phyloP scores from a whole-genome alignment of 2,329 filamentous ascomycete genomes.

The Ceratocystis lukuohia region DNA sequence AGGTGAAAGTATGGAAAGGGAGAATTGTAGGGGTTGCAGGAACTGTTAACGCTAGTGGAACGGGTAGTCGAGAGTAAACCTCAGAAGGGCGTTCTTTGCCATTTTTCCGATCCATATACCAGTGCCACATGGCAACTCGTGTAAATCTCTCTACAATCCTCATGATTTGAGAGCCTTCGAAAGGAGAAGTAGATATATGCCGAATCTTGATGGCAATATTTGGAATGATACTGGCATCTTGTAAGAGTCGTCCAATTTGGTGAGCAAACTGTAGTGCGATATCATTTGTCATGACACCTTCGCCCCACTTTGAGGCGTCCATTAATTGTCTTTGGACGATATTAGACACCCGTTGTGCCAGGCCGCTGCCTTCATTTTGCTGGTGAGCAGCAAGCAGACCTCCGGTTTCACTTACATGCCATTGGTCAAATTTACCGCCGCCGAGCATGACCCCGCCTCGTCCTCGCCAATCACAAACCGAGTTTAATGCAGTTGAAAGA shows the following conservation, averaged over 20 bases:
- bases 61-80: slow-evolving; percentile 56
- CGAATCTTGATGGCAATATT: slow-evolving; percentile 32
- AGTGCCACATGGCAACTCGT: slow-evolving; percentile 64
- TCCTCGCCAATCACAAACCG: slow-evolving; percentile 87
- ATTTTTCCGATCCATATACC: slow-evolving; percentile 72
- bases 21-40: slow-evolving; percentile 87
- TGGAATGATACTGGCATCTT: slow-evolving; percentile 26
- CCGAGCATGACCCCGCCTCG: slow-evolving; percentile 73
- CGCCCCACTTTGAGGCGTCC: slow-evolving; percentile 79
- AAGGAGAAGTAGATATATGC: slow-evolving; percentile 59
- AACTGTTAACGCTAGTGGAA: slow-evolving; percentile 60
- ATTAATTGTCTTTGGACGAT: slow-evolving; percentile 79
- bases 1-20: slow-evolving; percentile 96
- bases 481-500: slow-evolving; percentile 86
- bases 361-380: slow-evolving; percentile 53
- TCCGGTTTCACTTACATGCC: slow-evolving; percentile 80
- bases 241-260: slow-evolving; percentile 33
- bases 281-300: slow-evolving; percentile 49
- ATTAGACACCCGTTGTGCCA: slow-evolving; percentile 80
- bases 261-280: slow-evolving; percentile 37
- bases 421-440: slow-evolving; percentile 64
- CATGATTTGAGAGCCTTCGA: slow-evolving; percentile 79
- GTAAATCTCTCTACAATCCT: slow-evolving; percentile 73
- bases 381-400: slow-evolving; percentile 63
- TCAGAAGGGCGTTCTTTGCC: slow-evolving; percentile 41